Conservation (phyloP, 306 rosid genomes). For the Cicer judaicum region DNA sequence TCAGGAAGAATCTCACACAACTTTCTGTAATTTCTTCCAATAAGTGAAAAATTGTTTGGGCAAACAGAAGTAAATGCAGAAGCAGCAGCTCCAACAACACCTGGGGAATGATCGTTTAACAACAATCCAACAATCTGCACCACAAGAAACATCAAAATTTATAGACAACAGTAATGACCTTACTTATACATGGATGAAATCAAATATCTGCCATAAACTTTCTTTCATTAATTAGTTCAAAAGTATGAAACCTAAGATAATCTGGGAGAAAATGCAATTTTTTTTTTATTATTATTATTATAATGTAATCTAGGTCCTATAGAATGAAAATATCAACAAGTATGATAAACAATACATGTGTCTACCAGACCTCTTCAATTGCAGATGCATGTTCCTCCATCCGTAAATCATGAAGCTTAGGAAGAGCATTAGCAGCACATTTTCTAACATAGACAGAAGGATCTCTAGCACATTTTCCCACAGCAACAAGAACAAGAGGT, state of each 20-base stretch:
- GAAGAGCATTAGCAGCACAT: slow-evolving; percentile 96
- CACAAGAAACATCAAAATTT: slow-evolving; percentile 28
- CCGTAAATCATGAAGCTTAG: slow-evolving; percentile 89
- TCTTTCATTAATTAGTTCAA: slow-evolving; percentile 20
- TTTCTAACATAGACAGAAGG: slow-evolving; percentile 91
- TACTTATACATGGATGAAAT: slow-evolving; percentile 23
- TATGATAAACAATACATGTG: not conserved
- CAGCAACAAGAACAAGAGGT: slow-evolving; percentile 88
- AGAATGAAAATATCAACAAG: slow-evolving; percentile 31
- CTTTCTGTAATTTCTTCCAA: slow-evolving; percentile 72
- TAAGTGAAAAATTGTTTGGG: slow-evolving; percentile 76
- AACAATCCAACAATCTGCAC: slow-evolving; percentile 80
- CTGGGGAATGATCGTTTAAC: slow-evolving; percentile 81
- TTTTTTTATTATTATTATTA: slow-evolving; percentile 6
- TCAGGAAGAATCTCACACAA: slow-evolving; percentile 93
- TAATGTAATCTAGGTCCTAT: slow-evolving; percentile 2
- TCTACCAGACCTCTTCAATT: slow-evolving; percentile 82
- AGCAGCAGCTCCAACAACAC: slow-evolving; percentile 97
- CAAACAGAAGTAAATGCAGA: slow-evolving; percentile 92
- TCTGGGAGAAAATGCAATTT: not conserved
- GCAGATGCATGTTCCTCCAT: slow-evolving; percentile 72
- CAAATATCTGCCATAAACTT: slow-evolving; percentile 34
- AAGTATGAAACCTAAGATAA: slow-evolving; percentile 39
- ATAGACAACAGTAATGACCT: slow-evolving; percentile 33
- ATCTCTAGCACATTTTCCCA: slow-evolving; percentile 90